phyloP scores from a whole-genome alignment of 257 asterid genomes.

The Ballota nigra region DNA sequence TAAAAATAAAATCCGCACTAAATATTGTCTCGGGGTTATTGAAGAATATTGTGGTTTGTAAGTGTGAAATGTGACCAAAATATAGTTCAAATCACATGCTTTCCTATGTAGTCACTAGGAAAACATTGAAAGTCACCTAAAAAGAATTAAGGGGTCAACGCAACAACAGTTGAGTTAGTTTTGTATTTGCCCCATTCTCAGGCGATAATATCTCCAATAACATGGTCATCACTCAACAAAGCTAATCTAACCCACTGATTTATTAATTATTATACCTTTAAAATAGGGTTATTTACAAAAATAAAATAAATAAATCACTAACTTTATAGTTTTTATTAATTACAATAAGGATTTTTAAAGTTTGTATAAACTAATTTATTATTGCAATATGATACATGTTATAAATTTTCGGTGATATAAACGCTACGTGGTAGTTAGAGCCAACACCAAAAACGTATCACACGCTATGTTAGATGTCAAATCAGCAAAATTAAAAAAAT shows the following conservation, averaged over 20 bases:
- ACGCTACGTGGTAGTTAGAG: too few species aligned
- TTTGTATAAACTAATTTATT: too few species aligned
- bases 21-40: not conserved
- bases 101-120: not conserved
- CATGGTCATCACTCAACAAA: constrained; percentile 22
- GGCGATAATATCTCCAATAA: constrained; percentile 35
- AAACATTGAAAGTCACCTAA: not conserved
- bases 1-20: not conserved
- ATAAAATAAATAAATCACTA: too few species aligned
- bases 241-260: constrained; percentile 12
- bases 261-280: too few species aligned
- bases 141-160: not conserved
- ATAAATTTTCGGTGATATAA: too few species aligned
- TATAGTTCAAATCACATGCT: constrained; percentile 15
- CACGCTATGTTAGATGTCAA: too few species aligned
- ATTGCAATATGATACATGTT: too few species aligned
- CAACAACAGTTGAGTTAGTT: constrained; percentile 5
- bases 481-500: too few species aligned
- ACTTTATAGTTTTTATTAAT: too few species aligned
- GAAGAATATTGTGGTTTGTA: not conserved
- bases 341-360: too few species aligned
- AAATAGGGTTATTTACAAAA: too few species aligned
- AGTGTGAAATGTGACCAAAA: not conserved
- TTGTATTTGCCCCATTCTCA: constrained; percentile 17
- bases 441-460: too few species aligned